These are phyloP conservation scores for Apiotrichum veenhuisii DNA, from an alignment of 1,284 basidiomycete genomes.

Conservation along the genomic window DNA sequence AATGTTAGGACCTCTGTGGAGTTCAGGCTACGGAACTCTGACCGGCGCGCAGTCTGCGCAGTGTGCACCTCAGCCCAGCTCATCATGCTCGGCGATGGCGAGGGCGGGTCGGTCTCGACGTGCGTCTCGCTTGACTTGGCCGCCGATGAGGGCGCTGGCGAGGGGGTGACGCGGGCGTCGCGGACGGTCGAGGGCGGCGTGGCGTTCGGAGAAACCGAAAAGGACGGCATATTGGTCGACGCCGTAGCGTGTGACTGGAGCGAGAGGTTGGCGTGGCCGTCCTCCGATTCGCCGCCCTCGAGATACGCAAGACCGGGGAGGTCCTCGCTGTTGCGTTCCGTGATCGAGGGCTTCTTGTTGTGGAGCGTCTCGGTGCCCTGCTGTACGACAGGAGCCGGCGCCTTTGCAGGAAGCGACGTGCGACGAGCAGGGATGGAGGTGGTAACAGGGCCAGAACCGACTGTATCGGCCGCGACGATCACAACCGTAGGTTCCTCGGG, in stretches of 20 bases:
- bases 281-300: background rate
- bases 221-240: background rate
- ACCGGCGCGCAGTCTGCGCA: slow-evolving; percentile 4
- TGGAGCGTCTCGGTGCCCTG: background rate
- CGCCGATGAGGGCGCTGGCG: background rate
- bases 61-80: background rate
- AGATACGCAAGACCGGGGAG: background rate
- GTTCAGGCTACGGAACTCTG: background rate
- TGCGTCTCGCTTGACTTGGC: background rate
- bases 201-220: background rate
- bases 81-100: background rate
- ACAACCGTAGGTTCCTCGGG: background rate
- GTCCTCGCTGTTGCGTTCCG: background rate
- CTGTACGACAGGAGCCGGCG: background rate
- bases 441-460: background rate
- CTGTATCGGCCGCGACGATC: background rate
- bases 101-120: background rate
- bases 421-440: background rate
- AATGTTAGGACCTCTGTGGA: background rate
- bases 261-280: background rate
- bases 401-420: background rate
- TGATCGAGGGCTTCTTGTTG: background rate
- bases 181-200: background rate
- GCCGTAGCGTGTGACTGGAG: background rate
- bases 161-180: background rate